Conservation (phyloP, 2,329 filamentous ascomycete genomes). For the Alternaria sp. region DNA sequence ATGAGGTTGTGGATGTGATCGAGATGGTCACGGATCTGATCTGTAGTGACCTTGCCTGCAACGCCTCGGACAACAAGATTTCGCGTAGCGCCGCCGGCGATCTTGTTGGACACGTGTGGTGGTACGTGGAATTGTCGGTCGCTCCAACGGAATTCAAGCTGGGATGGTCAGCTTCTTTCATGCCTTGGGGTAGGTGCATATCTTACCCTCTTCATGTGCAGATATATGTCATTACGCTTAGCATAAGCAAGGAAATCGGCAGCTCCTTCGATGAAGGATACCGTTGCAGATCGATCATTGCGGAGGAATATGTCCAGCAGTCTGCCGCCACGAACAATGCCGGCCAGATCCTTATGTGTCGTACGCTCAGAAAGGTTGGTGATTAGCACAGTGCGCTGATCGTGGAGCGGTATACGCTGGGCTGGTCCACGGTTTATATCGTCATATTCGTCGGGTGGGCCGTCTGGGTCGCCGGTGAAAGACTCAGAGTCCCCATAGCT, state of each 20-base stretch:
- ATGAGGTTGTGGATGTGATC: constrained; percentile 83
- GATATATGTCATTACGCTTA: constrained; percentile 70
- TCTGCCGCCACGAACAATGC: constrained; percentile 71
- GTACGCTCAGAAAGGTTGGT: constrained; percentile 66
- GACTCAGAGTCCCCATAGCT: constrained; percentile 28
- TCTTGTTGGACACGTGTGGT: constrained; percentile 68
- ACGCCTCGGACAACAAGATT: constrained; percentile 74
- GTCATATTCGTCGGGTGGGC: constrained; percentile 14
- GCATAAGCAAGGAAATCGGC: constrained; percentile 68
- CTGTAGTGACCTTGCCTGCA: constrained; percentile 64
- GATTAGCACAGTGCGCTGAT: constrained; percentile 67
- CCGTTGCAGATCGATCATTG: constrained; percentile 65
- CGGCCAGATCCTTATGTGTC: constrained; percentile 70
- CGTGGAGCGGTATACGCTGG: constrained; percentile 31
- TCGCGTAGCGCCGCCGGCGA: constrained; percentile 71
- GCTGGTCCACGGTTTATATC: background rate
- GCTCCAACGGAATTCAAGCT: constrained; percentile 74
- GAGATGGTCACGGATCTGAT: constrained; percentile 72
- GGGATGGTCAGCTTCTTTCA: constrained; percentile 2
- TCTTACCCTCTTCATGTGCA: constrained; percentile 71
- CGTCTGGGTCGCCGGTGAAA: constrained; percentile 14
- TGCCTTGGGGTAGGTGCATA: background rate
- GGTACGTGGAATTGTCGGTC: constrained; percentile 73
- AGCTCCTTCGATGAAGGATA: constrained; percentile 73
- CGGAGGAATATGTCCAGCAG: constrained; percentile 73